Base-by-base conservation (phyloP, 306 rosid genomes). In the Sechiopsis laciniata region DNA sequence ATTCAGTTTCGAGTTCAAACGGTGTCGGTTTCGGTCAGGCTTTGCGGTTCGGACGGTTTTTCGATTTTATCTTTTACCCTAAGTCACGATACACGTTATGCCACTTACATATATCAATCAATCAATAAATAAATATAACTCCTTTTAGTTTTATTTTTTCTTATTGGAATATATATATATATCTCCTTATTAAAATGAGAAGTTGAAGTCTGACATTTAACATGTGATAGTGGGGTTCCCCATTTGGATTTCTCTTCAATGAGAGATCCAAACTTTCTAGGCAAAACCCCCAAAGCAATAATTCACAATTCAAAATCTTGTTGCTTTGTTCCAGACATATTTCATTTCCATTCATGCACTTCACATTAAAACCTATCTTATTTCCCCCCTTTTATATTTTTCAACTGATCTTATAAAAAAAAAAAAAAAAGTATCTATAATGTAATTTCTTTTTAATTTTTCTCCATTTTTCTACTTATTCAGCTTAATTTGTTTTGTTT, bases 141-240 rank as follows among this genome's bases (percentile, higher is more conserved):
- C n/a, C n/a, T n/a, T n/a, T n/a, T n/a, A n/a, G n/a, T n/a, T n/a
- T n/a, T n/a, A n/a, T n/a, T n/a, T n/a, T n/a, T n/a, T n/a, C n/a
- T n/a, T n/a, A n/a, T n/a, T n/a, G n/a, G n/a, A n/a, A n/a, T n/a
- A n/a, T n/a, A n/a, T n/a, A n/a, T 5, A 32, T 5, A 32, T 32
- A 32, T 2, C 5, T 5, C 37, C 37, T 32, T 6, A 37, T 3
- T 37, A 37, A 37, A 37, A 37, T 37, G 70, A 37, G 21, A 21
- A 32, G 69, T 63, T 32, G 51, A 35, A 32, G 21, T 84, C 97
- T 86, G 97, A 86, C 95, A 85, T 20, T 80, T 85, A 73, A 84
- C 96, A 92, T 86, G 95, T 92, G 96, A 81, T 2, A 19, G 80
- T 88, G 89, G 96, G 88, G 83, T 87, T 80, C 79, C 17, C 54